phyloP scores from a whole-genome alignment of 2,329 filamentous ascomycete species.

The Phaeosphaeriaceae sp. region DNA sequence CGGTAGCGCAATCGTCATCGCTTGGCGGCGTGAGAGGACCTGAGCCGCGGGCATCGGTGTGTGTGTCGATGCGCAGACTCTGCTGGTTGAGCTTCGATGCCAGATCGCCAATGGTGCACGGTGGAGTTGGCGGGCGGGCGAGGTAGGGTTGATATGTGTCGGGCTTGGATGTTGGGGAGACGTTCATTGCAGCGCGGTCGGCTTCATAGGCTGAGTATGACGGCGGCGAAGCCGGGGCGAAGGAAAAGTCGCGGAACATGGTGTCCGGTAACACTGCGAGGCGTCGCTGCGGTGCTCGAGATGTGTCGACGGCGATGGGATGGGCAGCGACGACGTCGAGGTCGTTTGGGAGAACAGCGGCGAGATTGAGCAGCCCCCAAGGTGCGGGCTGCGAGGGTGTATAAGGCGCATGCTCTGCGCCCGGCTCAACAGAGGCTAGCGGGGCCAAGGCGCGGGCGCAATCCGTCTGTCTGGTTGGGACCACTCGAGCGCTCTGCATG shows the following conservation, averaged over 20 bases:
- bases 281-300: not conserved
- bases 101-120: conserved; percentile 46
- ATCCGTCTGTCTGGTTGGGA: conserved; percentile 9
- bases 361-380: conserved; percentile 3
- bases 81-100: conserved; percentile 44
- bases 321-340: not conserved
- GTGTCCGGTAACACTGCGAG: conserved; percentile 10
- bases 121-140: conserved; percentile 32
- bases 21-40: conserved; percentile 35
- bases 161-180: conserved; percentile 42
- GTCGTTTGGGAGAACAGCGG: not conserved
- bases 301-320: not conserved
- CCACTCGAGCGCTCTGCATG: not conserved
- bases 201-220: conserved; percentile 32
- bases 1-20: conserved; percentile 18
- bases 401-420: not conserved
- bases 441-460: conserved; percentile 7
- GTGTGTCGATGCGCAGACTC: conserved; percentile 37
- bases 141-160: conserved; percentile 7
- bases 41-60: conserved; percentile 8
- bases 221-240: conserved; percentile 43
- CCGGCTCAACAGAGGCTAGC: not conserved
- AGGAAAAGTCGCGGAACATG: conserved; percentile 51
- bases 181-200: conserved; percentile 39
- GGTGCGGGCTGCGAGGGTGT: conserved; percentile 18